These are phyloP conservation scores for Quillaja saponaria DNA, from an alignment of 306 rosid species.

Conservation along the genomic window DNA sequence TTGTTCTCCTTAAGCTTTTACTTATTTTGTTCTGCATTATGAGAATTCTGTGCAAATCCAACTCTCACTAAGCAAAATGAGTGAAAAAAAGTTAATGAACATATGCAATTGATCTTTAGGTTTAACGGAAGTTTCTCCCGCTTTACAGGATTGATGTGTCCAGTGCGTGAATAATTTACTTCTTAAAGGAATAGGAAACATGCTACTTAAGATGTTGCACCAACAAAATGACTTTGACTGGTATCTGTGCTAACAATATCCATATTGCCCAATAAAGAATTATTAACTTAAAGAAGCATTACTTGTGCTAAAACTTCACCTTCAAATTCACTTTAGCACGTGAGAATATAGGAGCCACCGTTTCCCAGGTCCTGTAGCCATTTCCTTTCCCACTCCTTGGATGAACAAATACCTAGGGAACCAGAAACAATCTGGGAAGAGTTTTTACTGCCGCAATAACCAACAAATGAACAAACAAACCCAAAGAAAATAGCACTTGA, in stretches of 20 bases:
- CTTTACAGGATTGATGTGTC: no score
- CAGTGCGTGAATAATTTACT: no score
- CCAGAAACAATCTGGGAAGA: constrained; percentile 51
- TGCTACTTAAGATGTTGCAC: no score
- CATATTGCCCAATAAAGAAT: constrained; percentile 3
- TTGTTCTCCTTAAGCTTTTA: no score
- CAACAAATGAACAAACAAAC: constrained; percentile 15
- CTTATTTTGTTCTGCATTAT: no score
- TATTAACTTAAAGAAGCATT: constrained; percentile 18
- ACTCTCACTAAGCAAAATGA: no score
- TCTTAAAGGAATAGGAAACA: no score
- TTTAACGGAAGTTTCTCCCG: no score
- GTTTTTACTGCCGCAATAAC: constrained; percentile 25
- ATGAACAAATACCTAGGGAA: constrained; percentile 86
- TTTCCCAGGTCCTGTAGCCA: constrained; percentile 81
- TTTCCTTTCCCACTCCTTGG: constrained; percentile 90
- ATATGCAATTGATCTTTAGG: no score
- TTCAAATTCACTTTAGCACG: constrained; percentile 77
- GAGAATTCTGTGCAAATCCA: no score
- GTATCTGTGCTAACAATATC: constrained; percentile 1
- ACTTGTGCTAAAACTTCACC: constrained; percentile 39
- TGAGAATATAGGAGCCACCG: constrained; percentile 76
- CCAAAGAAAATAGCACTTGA: constrained; percentile 21
- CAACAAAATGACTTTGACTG: constrained; percentile 1
- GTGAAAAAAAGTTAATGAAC: no score